Percentiles rank a stretch among this genome's conserved stretches.
Evolutionary conservation across 1,284 basidiomycete species (phyloP).

Genomic region (Rhodotorula sp.): DNA sequence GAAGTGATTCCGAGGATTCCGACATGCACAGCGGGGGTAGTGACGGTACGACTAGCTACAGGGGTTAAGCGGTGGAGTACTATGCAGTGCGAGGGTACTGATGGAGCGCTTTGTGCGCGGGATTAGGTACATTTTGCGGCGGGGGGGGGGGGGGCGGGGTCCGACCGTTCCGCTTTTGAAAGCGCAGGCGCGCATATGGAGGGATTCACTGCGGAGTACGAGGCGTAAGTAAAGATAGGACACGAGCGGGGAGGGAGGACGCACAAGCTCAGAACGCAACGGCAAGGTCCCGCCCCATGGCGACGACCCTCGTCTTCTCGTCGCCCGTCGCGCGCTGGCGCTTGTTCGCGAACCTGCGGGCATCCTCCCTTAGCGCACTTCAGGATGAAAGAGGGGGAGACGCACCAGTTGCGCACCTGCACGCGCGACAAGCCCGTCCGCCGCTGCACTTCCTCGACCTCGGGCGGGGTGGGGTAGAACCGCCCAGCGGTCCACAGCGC

Average conservation of each 20-base stretch:
- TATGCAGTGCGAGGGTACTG: neutral
- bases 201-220: no score
- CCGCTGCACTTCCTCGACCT: slow-evolving; percentile 1
- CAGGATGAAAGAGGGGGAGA: neutral
- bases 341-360: slow-evolving; percentile 15
- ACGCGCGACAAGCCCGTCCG: neutral
- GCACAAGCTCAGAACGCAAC: neutral
- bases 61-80: neutral
- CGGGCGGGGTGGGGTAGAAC: slow-evolving; percentile 2
- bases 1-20: no score
- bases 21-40: no score
- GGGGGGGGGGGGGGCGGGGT: neutral
- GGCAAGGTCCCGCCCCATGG: neutral
- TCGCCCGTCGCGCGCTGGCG: slow-evolving; percentile 13
- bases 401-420: slow-evolving; percentile 15
- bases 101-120: neutral
- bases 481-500: slow-evolving; percentile 1
- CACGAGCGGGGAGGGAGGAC: no score
- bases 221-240: neutral
- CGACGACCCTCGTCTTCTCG: slow-evolving; percentile 9
- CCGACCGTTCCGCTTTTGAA: neutral
- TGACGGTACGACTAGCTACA: no score
- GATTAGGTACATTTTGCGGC: neutral
- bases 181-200: neutral
- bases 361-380: no score